These are phyloP conservation scores for Phytophthora podocarpi DNA, from an alignment of 352 stramenopile species.

Conservation along the genomic window DNA sequence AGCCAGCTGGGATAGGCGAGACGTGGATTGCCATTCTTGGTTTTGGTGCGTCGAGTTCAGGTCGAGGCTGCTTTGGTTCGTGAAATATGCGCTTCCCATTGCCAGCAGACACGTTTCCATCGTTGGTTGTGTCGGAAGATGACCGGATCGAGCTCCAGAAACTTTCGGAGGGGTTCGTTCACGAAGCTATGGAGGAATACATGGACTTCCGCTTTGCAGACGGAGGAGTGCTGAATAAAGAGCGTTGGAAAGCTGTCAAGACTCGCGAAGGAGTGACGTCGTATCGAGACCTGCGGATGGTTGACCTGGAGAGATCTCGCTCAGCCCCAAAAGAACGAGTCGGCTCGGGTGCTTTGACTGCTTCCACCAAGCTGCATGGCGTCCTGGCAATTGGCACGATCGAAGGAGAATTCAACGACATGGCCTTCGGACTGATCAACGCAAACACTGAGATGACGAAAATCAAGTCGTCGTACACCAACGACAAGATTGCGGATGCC, in stretches of 20 bases:
- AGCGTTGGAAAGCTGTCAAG: constrained; percentile 51
- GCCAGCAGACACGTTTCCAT: constrained; percentile 42
- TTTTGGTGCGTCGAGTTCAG: constrained; percentile 15
- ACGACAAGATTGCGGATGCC: constrained; percentile 53
- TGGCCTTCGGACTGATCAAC: constrained; percentile 43
- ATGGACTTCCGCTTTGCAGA: constrained; percentile 37
- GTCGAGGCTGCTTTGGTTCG: constrained; percentile 1
- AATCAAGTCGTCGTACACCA: constrained; percentile 51
- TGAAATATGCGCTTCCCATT: constrained; percentile 31
- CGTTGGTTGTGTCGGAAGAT: constrained; percentile 37
- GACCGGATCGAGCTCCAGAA: constrained; percentile 33
- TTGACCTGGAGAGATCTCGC: constrained; percentile 16
- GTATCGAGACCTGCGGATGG: constrained; percentile 33
- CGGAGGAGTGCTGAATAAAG: constrained; percentile 32
- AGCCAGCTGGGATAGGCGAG: constrained; percentile 9
- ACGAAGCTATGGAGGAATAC: constrained; percentile 47
- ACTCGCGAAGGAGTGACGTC: constrained; percentile 28
- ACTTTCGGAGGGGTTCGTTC: constrained; percentile 34
- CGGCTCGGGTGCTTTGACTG: constrained; percentile 26
- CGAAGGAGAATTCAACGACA: constrained; percentile 41
- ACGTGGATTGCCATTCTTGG: constrained; percentile 10
- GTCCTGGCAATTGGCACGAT: constrained; percentile 34
- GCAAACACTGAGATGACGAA: constrained; percentile 32
- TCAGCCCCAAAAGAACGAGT: constrained; percentile 26
- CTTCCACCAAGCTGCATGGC: constrained; percentile 33